These are phyloP conservation scores for Myriangium duriaei DNA, from an alignment of 2,329 filamentous ascomycete species.

Conservation along the genomic window DNA sequence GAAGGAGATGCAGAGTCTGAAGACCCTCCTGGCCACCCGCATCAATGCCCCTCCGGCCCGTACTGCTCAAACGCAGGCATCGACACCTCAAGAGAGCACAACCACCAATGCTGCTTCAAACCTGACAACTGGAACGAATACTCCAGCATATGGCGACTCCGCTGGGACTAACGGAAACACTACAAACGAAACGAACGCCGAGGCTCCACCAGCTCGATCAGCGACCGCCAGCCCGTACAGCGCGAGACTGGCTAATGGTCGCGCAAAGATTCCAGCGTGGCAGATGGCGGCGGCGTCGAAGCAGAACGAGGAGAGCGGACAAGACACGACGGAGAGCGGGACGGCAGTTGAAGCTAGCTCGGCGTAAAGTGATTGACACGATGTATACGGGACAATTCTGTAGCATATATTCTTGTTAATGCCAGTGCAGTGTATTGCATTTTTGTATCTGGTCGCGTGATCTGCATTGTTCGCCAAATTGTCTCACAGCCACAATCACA, in stretches of 20 bases:
- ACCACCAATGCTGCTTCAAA: slow-evolving; percentile 2
- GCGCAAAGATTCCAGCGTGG: slow-evolving; percentile 38
- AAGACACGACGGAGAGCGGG: slow-evolving; percentile 20
- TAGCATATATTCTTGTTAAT: too few relatives aligned
- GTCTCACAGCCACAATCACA: background rate
- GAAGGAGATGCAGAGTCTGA: slow-evolving; percentile 79
- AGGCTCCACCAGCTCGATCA: slow-evolving; percentile 5
- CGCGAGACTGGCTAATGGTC: slow-evolving; percentile 10
- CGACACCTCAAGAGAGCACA: slow-evolving; percentile 4
- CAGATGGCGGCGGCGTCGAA: slow-evolving; percentile 39
- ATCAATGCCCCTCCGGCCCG: slow-evolving; percentile 30
- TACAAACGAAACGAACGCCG: slow-evolving; percentile 12
- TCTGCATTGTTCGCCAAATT: background rate
- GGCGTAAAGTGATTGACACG: background rate
- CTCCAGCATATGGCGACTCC: slow-evolving; percentile 6
- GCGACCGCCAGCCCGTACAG: slow-evolving; percentile 12
- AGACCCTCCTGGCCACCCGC: slow-evolving; percentile 64
- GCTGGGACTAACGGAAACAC: slow-evolving; percentile 19
- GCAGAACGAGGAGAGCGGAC: slow-evolving; percentile 34
- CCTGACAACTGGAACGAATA: background rate
- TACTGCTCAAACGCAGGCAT: slow-evolving; percentile 14
- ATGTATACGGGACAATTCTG: too few relatives aligned
- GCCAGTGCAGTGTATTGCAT: too few relatives aligned
- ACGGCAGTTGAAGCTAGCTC: slow-evolving; percentile 10
- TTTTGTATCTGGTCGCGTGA: too few relatives aligned